A percentile compares a stretch with the other conserved stretches of the same genome.
phyloP scores from a whole-genome alignment of 805 yeast genomes.

The Ogataea neopini region DNA sequence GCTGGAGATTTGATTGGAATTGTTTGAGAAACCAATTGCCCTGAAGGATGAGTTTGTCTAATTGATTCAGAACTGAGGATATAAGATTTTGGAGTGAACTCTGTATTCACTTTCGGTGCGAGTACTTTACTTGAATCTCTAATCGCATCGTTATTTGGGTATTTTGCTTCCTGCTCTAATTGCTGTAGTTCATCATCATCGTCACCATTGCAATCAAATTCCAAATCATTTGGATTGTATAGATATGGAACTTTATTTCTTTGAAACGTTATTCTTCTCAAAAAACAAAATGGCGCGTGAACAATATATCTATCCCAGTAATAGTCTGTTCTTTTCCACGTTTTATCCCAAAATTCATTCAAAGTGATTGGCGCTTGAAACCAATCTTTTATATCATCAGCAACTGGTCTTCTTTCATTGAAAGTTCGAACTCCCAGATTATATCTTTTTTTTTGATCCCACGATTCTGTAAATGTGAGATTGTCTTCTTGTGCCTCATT shows the following conservation, averaged over 20 bases:
- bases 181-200: conserved; percentile 8
- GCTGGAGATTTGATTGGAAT: conserved; percentile 14
- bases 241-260: conserved; percentile 13
- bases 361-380: conserved; percentile 29
- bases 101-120: conserved; percentile 13
- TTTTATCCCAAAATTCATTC: conserved; percentile 19
- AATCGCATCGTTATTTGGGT: conserved; percentile 17
- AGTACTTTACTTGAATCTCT: conserved; percentile 17
- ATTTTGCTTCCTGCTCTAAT: conserved; percentile 15
- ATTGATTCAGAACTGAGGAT: conserved; percentile 21
- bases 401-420: conserved; percentile 22
- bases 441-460: conserved; percentile 22
- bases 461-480: conserved; percentile 22
- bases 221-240: conserved; percentile 11
- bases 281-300: conserved; percentile 37
- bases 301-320: conserved; percentile 40
- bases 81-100: conserved; percentile 24
- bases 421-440: conserved; percentile 21
- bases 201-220: conserved; percentile 1
- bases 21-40: conserved; percentile 24
- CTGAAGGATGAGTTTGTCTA: conserved; percentile 21
- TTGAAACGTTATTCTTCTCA: conserved; percentile 20
- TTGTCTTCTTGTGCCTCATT: conserved; percentile 26
- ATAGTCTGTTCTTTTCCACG: conserved; percentile 39
- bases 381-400: conserved; percentile 15